Conservation (phyloP, 768 basidiomycete species). For the Dictyophora rubrovolvata region DNA sequence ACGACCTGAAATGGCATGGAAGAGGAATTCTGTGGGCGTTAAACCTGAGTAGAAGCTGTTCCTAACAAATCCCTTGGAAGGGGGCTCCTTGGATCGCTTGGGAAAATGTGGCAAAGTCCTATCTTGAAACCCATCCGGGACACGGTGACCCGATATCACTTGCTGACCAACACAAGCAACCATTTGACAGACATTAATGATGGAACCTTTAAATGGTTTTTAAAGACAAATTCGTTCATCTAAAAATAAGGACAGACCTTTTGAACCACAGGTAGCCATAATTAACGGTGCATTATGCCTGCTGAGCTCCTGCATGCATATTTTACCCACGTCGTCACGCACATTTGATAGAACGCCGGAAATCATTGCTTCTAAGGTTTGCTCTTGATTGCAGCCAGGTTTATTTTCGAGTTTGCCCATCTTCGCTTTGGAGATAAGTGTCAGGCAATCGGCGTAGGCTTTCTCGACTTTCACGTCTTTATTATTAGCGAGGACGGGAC, state of each 20-base stretch:
- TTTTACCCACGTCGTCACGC: slow-evolving; percentile 90
- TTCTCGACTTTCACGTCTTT: slow-evolving; percentile 82
- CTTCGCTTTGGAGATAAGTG: slow-evolving; percentile 82
- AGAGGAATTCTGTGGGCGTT: slow-evolving; percentile 89
- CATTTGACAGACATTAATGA: slow-evolving; percentile 99
- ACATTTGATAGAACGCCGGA: slow-evolving; percentile 91
- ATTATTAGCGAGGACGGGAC: slow-evolving; percentile 63
- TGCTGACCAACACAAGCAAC: slow-evolving; percentile 99
- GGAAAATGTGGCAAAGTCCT: slow-evolving; percentile 98
- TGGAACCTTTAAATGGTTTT: slow-evolving; percentile 58
- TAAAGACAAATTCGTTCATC: neutral
- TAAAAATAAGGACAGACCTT: slow-evolving; percentile 46
- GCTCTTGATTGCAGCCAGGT: slow-evolving; percentile 94
- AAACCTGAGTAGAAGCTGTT: slow-evolving; percentile 96
- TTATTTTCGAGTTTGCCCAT: slow-evolving; percentile 90
- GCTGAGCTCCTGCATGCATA: slow-evolving; percentile 97
- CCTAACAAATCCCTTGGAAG: slow-evolving; percentile 95
- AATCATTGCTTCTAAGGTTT: slow-evolving; percentile 94
- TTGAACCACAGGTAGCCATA: slow-evolving; percentile 99
- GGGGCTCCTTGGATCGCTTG: slow-evolving; percentile 92
- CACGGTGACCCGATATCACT: slow-evolving; percentile 96
- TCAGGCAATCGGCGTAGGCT: slow-evolving; percentile 81
- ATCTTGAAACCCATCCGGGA: slow-evolving; percentile 98
- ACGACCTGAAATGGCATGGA: slow-evolving; percentile 97
- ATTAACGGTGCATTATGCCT: slow-evolving; percentile 93